Evolutionary conservation across 257 asterid genomes (phyloP).

Genomic region (Cynanchum wilfordii): DNA sequence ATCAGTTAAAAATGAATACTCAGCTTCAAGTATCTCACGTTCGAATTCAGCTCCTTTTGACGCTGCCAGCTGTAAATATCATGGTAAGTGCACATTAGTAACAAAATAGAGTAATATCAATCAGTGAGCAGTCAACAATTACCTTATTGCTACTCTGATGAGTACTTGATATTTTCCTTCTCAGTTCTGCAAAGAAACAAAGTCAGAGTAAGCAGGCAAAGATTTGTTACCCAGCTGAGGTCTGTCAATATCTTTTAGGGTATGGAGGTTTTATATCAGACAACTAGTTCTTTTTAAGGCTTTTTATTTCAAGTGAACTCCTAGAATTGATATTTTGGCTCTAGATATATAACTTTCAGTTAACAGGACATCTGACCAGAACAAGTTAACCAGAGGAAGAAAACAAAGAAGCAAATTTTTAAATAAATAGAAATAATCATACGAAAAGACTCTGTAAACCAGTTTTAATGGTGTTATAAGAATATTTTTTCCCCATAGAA

Average conservation of each 20-base stretch:
- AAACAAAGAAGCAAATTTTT: neutral
- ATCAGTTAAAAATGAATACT: conserved; percentile 68
- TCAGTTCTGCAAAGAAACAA: conserved; percentile 46
- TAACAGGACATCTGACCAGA: neutral
- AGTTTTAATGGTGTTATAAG: neutral
- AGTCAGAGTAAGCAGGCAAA: conserved; percentile 5
- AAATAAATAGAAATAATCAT: neutral
- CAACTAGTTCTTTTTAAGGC: neutral
- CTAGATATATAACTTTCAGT: neutral
- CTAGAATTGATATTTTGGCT: neutral
- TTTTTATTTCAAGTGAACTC: neutral
- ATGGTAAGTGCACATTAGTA: conserved; percentile 15
- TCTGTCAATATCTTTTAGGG: neutral
- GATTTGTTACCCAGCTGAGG: neutral
- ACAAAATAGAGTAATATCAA: conserved; percentile 17
- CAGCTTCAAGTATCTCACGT: conserved; percentile 75
- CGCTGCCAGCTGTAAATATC: conserved; percentile 44
- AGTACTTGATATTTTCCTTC: conserved; percentile 56
- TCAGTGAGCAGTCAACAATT: conserved; percentile 33
- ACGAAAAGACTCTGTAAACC: neutral
- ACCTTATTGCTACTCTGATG: conserved; percentile 52
- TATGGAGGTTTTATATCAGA: neutral
- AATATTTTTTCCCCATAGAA: neutral
- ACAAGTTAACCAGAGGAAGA: neutral
- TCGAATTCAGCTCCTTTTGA: conserved; percentile 78